A percentile compares a stretch with the other conserved stretches of the same genome.
Evolutionary conservation across 768 basidiomycete genomes (phyloP).

Genomic region (Suillus paluster): DNA sequence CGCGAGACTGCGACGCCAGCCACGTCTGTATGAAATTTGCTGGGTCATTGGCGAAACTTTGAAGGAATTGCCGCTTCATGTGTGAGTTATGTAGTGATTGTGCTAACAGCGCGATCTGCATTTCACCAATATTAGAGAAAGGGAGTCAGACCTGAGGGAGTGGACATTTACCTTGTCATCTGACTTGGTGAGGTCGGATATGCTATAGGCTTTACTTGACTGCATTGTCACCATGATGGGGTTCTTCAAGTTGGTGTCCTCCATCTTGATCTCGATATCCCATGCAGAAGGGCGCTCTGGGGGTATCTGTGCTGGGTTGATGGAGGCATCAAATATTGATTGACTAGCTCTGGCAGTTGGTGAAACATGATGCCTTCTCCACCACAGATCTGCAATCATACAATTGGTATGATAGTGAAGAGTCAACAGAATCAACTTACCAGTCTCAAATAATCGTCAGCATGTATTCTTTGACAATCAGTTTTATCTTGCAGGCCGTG

Average conservation of each 20-base stretch:
- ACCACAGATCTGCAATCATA: constrained; percentile 61
- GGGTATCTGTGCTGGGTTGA: constrained; percentile 64
- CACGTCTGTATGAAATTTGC: constrained; percentile 85
- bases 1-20: constrained; percentile 90
- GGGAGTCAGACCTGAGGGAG: neutral
- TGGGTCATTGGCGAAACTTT: constrained; percentile 80
- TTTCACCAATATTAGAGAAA: constrained; percentile 20
- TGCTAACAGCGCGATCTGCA: constrained; percentile 78
- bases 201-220: constrained; percentile 72
- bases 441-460: constrained; percentile 67
- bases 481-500: constrained; percentile 82
- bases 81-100: constrained; percentile 89
- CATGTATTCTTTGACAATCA: constrained; percentile 71
- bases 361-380: constrained; percentile 78
- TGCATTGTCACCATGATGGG: constrained; percentile 75
- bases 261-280: constrained; percentile 89
- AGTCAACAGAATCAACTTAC: constrained; percentile 41
- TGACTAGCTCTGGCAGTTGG: constrained; percentile 82
- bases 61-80: constrained; percentile 84
- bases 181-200: constrained; percentile 66
- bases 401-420: neutral
- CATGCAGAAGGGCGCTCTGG: constrained; percentile 78
- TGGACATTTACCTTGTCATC: constrained; percentile 79
- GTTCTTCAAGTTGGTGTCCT: constrained; percentile 74
- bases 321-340: constrained; percentile 70